A percentile compares a stretch with the other conserved stretches of the same genome.
Evolutionary conservation across 2,329 filamentous ascomycete species (phyloP).

Genomic region (Fusarium sp.): DNA sequence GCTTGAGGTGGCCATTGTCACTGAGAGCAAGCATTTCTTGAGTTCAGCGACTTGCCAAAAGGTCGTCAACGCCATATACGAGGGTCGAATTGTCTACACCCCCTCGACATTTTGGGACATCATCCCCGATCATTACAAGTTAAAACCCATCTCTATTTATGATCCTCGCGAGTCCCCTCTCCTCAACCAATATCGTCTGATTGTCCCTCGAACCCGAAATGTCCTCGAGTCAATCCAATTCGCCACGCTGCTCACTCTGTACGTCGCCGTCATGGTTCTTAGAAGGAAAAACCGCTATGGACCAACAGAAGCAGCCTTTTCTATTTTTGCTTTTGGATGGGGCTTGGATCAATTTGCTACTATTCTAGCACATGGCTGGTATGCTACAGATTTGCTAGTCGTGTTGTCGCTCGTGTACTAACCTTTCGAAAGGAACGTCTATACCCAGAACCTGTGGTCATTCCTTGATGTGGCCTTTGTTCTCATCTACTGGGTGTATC

Average conservation of each 20-base stretch:
- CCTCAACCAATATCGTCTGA: slow-evolving; percentile 85
- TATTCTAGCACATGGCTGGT: slow-evolving; percentile 77
- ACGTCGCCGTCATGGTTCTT: slow-evolving; percentile 76
- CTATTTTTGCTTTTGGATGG: slow-evolving; percentile 81
- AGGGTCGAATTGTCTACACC: slow-evolving; percentile 82
- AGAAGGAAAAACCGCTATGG: slow-evolving; percentile 68
- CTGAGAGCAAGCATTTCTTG: slow-evolving; percentile 81
- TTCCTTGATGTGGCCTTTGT: slow-evolving; percentile 85
- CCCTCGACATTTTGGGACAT: slow-evolving; percentile 85
- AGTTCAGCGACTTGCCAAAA: slow-evolving; percentile 82
- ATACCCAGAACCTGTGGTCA: slow-evolving; percentile 89
- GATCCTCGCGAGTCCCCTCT: slow-evolving; percentile 78
- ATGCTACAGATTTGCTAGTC: slow-evolving; percentile 3
- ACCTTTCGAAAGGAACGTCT: slow-evolving; percentile 69
- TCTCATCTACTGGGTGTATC: slow-evolving; percentile 74
- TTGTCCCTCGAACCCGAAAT: slow-evolving; percentile 82
- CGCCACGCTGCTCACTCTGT: slow-evolving; percentile 72
- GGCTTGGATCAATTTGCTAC: slow-evolving; percentile 80
- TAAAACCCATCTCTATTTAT: slow-evolving; percentile 82
- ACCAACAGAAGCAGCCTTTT: slow-evolving; percentile 71
- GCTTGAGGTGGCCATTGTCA: slow-evolving; percentile 84
- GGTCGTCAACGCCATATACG: slow-evolving; percentile 84
- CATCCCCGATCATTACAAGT: slow-evolving; percentile 86
- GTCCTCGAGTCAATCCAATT: slow-evolving; percentile 81
- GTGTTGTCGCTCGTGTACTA: neutral